Evolutionary conservation across 192 early-diverging fungal species (phyloP), one percentile per base, ranked within the genome.

Genomic region (Pilobolus umbonatus): DNA sequence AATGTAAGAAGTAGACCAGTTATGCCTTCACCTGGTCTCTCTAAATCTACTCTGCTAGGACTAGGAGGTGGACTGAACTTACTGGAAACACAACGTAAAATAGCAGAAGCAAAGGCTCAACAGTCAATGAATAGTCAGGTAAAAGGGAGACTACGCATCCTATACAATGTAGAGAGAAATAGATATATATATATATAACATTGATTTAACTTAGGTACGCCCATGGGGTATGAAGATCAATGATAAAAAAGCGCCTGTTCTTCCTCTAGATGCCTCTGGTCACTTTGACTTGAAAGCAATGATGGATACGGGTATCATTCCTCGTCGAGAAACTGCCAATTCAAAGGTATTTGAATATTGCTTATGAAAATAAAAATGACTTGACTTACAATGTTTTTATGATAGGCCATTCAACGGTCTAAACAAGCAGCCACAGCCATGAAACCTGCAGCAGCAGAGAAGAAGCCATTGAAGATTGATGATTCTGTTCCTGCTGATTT

Each of bases 321-420:
- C 83, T 22, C 85, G 85, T 42, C 68, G 75, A 25, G 78, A 79
- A 50, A 67, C 64, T 38, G 64, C 72, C 8, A 69, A 59, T 40
- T 68, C 64, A 15, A 74, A 70, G 54, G 75, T 74, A 60, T n/a
- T 17, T 47, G 19, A n/a, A 43, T 19, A 58, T 31, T 24, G 19
- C 43, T 31, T 28, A 29, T 39, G 66, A 61, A 14, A 62, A n/a
- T 65, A 59, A 61, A 60, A 2, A 67, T 61, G 29, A 80, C 80
- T 50, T 81, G 79, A 7, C 78, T 80, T 10, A 60, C 76, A 29
- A 82, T 46, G 4, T 17, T 38, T 40, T 24, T 39, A 5, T 39
- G 14, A 2, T 32, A 88, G 66, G 89, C 86, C 21, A 90, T 85
- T 66, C 85, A 89, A 74, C 81, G 81, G 11, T 12, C 28, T 1